These are phyloP conservation scores for Sutorius eximius DNA, from an alignment of 1,284 basidiomycete genomes.

Conservation along the genomic window DNA sequence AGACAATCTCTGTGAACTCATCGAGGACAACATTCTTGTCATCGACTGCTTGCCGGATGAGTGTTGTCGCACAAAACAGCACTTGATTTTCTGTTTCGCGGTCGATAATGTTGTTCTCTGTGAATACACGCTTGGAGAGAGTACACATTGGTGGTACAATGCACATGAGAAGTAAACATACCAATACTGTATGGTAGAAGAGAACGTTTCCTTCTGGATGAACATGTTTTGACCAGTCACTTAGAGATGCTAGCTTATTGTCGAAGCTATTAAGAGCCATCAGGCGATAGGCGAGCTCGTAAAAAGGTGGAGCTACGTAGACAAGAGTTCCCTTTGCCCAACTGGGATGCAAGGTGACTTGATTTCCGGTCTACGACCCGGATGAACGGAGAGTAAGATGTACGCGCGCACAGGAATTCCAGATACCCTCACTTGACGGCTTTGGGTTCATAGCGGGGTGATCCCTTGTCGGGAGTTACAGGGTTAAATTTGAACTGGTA, in stretches of 20 bases:
- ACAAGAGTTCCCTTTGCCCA: conserved; percentile 15
- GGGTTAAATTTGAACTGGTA: background rate
- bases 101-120: conserved; percentile 12
- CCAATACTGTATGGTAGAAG: conserved; percentile 15
- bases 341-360: conserved; percentile 6
- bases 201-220: conserved; percentile 22
- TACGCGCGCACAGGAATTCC: background rate
- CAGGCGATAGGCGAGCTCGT: background rate
- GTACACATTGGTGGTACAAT: background rate
- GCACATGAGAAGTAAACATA: conserved; percentile 1
- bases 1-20: no score
- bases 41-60: no score
- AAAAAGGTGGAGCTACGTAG: conserved; percentile 4
- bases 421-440: conserved; percentile 2
- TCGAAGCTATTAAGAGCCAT: background rate
- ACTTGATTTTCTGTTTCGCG: background rate
- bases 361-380: background rate
- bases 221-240: background rate
- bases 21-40: no score
- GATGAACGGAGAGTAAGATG: background rate
- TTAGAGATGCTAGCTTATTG: no score
- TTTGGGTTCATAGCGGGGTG: conserved; percentile 10
- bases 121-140: conserved; percentile 19
- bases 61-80: no score
- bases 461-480: conserved; percentile 15